These are phyloP conservation scores for Macadamia integrifolia DNA, from an alignment of 164 flowering plant species.

Conservation along the genomic window DNA sequence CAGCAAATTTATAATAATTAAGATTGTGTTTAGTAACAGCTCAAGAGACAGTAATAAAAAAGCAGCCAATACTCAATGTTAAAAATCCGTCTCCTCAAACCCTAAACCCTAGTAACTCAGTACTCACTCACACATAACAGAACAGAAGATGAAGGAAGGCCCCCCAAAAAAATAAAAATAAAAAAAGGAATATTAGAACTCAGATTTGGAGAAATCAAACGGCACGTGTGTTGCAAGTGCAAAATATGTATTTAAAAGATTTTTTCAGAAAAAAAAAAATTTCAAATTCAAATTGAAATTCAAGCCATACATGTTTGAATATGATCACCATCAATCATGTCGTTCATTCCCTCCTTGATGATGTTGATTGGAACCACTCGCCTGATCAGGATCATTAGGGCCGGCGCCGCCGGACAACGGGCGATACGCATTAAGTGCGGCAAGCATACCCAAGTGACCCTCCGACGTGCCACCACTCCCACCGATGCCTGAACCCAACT, in stretches of 20 bases:
- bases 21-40: not conserved
- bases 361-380: constrained; percentile 54
- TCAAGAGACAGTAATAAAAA: constrained; percentile 7
- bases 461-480: constrained; percentile 24
- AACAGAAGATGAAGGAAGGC: too few species aligned
- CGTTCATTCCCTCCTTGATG: constrained; percentile 55
- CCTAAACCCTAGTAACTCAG: constrained; percentile 19
- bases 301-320: constrained; percentile 8
- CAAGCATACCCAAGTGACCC: constrained; percentile 59
- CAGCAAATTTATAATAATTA: not conserved
- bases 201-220: constrained; percentile 32
- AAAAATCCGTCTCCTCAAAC: constrained; percentile 23
- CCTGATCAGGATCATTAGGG: constrained; percentile 33
- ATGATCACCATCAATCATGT: constrained; percentile 27
- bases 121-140: constrained; percentile 25
- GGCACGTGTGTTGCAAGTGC: constrained; percentile 36
- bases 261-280: not conserved
- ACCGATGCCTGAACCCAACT: constrained; percentile 28
- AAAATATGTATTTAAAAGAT: constrained; percentile 1
- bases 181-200: constrained; percentile 13
- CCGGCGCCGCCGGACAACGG: constrained; percentile 29
- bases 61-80: constrained; percentile 29
- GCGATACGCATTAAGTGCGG: constrained; percentile 57
- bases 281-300: not conserved
- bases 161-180: not conserved